Base-by-base conservation (phyloP, 179 eudicot species). In the Sideroxylon spinosum region DNA sequence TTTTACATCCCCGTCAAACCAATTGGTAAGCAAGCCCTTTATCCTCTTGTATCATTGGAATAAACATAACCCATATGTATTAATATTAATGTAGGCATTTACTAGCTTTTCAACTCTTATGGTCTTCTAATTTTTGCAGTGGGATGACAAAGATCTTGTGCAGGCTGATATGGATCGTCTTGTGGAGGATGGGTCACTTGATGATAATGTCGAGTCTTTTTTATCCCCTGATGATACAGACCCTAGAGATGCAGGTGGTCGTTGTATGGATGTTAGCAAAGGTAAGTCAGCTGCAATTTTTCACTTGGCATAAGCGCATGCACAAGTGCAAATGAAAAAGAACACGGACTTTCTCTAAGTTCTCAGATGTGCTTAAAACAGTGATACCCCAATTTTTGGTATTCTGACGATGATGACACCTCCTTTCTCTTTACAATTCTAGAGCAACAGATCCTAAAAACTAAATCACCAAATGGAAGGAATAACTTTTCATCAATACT, bases 181-280 rank as follows among this genome's bases (percentile, higher is more conserved):
- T 81, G 96, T 87, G 74, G 98, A 94, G 80, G 98, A 94, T 81
- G 91, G 91, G 68, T 81, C 90, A 82, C 87, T 91, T 79, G 98
- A 94, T 81, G 97, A 94, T 68, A 94, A 92, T 76, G 98, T 94
- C 13, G 98, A 93, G 86, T 92, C 97, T 78, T 90, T 91, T 84
- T 89, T 95, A 79, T 93, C 98, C 65, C 99, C 86, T 64, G 98
- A 95, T 79, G 98, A 95, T 83, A 86, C 91, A 6, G 98, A 95
- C 80, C 93, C 90, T 57, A 88, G 98, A 82, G 99, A 95, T 84
- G 59, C 89, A 23, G 84, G 89, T 80, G 93, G 93, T 52, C 97
- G 97, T 81, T 81, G 91, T 77, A 93, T 91, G 93, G 98, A 95
- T 83, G 95, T 87, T 65, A 82, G 92, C 89, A 95, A 93, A 91